Evolutionary conservation across 768 basidiomycete species (phyloP).

Genomic region (Pleurotus platypus): DNA sequence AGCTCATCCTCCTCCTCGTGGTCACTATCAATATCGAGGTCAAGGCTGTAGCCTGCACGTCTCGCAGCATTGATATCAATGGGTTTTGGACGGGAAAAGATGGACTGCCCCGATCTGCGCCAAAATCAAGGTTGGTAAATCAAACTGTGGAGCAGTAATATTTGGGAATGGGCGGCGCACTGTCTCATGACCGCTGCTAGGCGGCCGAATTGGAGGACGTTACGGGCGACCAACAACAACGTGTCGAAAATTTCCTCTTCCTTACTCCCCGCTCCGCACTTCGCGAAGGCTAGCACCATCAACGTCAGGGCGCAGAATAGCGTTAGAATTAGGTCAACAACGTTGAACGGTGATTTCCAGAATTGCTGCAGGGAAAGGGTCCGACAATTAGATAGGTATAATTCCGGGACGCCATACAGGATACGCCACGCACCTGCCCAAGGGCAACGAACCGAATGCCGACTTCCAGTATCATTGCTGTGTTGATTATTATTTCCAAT

Average conservation of each 20-base stretch:
- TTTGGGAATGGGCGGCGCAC: slow-evolving; percentile 43
- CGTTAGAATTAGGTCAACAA: slow-evolving; percentile 86
- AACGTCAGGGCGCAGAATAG: slow-evolving; percentile 87
- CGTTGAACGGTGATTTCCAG: slow-evolving; percentile 92
- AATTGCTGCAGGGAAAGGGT: slow-evolving; percentile 67
- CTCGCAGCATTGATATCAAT: slow-evolving; percentile 77
- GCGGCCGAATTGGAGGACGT: slow-evolving; percentile 88
- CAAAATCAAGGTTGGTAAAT: not conserved
- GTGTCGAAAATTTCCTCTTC: slow-evolving; percentile 95
- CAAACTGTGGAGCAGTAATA: not conserved
- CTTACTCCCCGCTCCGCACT: slow-evolving; percentile 78
- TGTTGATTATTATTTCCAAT: slow-evolving; percentile 85
- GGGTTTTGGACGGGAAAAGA: slow-evolving; percentile 82
- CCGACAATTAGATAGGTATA: slow-evolving; percentile 2
- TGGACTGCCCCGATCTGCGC: slow-evolving; percentile 79
- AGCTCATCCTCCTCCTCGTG: slow-evolving; percentile 60
- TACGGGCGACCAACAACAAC: slow-evolving; percentile 85
- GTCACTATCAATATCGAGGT: slow-evolving; percentile 69
- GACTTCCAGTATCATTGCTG: slow-evolving; percentile 93
- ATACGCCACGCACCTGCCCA: slow-evolving; percentile 65
- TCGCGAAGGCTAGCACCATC: slow-evolving; percentile 83
- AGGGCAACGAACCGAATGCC: slow-evolving; percentile 88
- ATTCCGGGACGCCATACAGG: not conserved
- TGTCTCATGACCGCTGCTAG: slow-evolving; percentile 92
- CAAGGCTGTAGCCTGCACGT: slow-evolving; percentile 61